These are phyloP conservation scores for Aureobasidium sp. DNA, from an alignment of 2,329 filamentous ascomycete genomes.

Conservation along the genomic window DNA sequence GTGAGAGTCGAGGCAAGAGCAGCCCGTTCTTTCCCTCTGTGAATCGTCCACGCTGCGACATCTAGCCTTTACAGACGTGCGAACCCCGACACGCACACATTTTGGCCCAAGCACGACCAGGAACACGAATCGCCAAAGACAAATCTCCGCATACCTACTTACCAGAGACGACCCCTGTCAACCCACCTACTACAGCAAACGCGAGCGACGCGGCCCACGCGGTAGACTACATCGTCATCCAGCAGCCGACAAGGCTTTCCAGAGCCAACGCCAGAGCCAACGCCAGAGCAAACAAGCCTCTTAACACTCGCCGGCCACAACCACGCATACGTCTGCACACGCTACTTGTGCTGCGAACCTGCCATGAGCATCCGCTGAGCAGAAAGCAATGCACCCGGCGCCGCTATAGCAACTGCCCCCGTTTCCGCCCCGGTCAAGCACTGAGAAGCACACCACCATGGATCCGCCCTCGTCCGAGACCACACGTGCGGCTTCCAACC, in stretches of 20 bases:
- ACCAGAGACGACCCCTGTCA: too few species aligned
- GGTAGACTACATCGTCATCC: neutral
- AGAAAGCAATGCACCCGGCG: conserved; percentile 10
- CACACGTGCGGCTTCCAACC: conserved; percentile 10
- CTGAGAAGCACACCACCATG: neutral
- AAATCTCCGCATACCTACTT: neutral
- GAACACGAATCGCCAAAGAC: neutral
- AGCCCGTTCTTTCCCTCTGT: neutral
- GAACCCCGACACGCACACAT: neutral
- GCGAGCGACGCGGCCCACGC: neutral
- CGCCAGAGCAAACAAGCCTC: conserved; percentile 6
- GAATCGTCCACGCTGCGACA: neutral
- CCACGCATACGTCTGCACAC: conserved; percentile 8
- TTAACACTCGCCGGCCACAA: neutral
- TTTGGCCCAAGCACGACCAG: neutral
- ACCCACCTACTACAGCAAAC: neutral
- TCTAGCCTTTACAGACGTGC: neutral
- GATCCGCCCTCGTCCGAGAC: conserved; percentile 4
- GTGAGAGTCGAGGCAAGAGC: neutral
- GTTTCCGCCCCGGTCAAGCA: neutral
- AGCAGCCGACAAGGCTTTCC: neutral
- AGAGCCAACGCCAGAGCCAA: neutral
- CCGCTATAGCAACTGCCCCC: conserved; percentile 8
- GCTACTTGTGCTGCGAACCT: conserved; percentile 3
- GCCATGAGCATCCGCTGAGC: conserved; percentile 11